Percentiles rank a stretch among this genome's conserved stretches.
Evolutionary conservation across 495 filamentous ascomycete species (phyloP).

Genomic region (Neurospora hispaniola): DNA sequence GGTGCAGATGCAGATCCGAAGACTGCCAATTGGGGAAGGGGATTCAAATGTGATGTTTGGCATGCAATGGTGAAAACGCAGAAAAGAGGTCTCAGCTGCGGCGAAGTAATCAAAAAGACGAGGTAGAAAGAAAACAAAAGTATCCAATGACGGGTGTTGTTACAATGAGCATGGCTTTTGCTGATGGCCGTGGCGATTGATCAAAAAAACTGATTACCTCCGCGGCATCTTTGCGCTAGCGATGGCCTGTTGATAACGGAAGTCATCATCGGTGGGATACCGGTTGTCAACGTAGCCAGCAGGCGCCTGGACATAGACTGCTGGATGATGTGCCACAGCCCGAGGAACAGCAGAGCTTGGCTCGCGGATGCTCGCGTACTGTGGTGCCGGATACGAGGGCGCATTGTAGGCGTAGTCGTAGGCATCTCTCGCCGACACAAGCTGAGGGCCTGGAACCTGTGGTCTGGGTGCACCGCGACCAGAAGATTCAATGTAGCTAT

Average conservation of each 20-base stretch:
- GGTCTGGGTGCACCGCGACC: constrained; percentile 21
- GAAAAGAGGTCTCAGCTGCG: constrained; percentile 3
- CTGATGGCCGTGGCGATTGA: not conserved
- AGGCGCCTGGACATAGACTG: constrained; percentile 11
- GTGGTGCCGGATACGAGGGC: constrained; percentile 6
- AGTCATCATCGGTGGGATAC: constrained; percentile 11
- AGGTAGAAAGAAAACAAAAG: not conserved
- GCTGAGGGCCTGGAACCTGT: constrained; percentile 3
- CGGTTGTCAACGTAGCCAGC: constrained; percentile 4
- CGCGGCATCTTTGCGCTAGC: not conserved
- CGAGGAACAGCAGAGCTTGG: constrained; percentile 6
- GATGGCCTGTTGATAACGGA: constrained; percentile 6
- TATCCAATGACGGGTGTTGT: not conserved
- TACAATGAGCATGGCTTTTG: not conserved
- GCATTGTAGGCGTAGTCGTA: constrained; percentile 10
- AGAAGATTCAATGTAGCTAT: constrained; percentile 28
- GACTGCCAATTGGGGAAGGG: not conserved
- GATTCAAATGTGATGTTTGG: not conserved
- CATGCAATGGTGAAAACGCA: not conserved
- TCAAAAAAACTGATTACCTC: not conserved
- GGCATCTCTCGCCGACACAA: constrained; percentile 4
- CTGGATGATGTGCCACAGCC: constrained; percentile 12
- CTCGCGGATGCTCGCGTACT: constrained; percentile 15
- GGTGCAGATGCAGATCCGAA: not conserved
- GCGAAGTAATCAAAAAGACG: not conserved